Conservation (phyloP, 2,329 filamentous ascomycete species). For the Ophiostoma perfectum region DNA sequence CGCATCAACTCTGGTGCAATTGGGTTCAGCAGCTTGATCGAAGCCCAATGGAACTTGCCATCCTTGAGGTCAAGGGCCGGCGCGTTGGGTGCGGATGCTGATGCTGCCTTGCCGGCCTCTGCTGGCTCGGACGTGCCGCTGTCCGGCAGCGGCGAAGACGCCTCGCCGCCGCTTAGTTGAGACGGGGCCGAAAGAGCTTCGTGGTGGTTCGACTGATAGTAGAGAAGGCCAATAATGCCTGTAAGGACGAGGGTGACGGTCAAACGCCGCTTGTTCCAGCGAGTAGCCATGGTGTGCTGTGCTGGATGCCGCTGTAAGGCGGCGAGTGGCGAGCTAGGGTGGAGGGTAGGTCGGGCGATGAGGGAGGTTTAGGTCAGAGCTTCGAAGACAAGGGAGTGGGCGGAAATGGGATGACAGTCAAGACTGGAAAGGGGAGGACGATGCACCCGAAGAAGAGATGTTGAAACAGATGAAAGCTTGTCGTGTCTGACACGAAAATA, state of each 20-base stretch:
- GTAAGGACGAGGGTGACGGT: slow-evolving; percentile 21
- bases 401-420: neutral
- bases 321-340: neutral
- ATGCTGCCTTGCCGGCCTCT: neutral
- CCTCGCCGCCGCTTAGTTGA: neutral
- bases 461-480: neutral
- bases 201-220: slow-evolving; percentile 18
- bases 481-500: neutral
- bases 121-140: neutral
- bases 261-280: slow-evolving; percentile 24
- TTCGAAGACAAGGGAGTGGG: neutral
- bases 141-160: neutral
- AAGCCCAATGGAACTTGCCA: slow-evolving; percentile 25
- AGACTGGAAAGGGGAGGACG: neutral
- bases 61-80: slow-evolving; percentile 4
- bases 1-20: slow-evolving; percentile 22
- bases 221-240: slow-evolving; percentile 22
- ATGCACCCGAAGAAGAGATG: no score
- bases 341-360: neutral
- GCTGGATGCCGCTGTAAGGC: neutral
- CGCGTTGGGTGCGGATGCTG: neutral
- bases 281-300: slow-evolving; percentile 22
- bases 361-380: neutral
- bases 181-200: neutral
- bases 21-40: slow-evolving; percentile 24